Conservation (phyloP, 2,329 filamentous ascomycete genomes). For the Pestalotiopsis sp. region DNA sequence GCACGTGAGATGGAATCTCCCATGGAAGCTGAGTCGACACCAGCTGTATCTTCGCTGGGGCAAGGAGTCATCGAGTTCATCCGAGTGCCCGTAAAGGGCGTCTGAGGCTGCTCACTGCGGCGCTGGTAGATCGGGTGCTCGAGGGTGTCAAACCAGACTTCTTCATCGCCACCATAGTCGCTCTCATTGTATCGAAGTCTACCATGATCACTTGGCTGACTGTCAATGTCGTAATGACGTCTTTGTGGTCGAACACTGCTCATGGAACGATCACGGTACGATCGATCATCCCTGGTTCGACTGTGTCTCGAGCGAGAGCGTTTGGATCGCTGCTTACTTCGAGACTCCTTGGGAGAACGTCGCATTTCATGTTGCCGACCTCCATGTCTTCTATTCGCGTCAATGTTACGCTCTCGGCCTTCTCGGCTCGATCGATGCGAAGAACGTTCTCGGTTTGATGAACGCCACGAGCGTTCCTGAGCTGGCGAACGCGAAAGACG, state of each 20-base stretch:
- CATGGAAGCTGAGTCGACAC: not conserved
- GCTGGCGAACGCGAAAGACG: not conserved
- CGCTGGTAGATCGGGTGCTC: not conserved
- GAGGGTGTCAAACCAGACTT: not conserved
- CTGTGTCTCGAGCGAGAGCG: not conserved
- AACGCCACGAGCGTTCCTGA: not conserved
- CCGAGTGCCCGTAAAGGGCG: not conserved
- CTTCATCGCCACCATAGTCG: not conserved
- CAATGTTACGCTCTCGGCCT: not conserved
- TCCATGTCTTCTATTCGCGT: not conserved
- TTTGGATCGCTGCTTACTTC: not conserved
- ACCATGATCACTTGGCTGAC: not conserved
- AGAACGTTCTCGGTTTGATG: not conserved
- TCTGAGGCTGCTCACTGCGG: not conserved
- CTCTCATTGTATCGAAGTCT: not conserved
- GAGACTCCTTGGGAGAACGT: not conserved
- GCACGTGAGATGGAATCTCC: not conserved
- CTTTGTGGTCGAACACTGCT: not conserved
- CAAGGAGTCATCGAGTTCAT: not conserved
- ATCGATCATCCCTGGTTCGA: not conserved
- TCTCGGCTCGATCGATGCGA: not conserved
- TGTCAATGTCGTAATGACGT: not conserved
- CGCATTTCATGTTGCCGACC: not conserved
- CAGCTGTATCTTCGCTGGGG: not conserved
- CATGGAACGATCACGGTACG: no score